Base-by-base conservation (phyloP, 345 rosid genomes). In the Adansonia digitata region DNA sequence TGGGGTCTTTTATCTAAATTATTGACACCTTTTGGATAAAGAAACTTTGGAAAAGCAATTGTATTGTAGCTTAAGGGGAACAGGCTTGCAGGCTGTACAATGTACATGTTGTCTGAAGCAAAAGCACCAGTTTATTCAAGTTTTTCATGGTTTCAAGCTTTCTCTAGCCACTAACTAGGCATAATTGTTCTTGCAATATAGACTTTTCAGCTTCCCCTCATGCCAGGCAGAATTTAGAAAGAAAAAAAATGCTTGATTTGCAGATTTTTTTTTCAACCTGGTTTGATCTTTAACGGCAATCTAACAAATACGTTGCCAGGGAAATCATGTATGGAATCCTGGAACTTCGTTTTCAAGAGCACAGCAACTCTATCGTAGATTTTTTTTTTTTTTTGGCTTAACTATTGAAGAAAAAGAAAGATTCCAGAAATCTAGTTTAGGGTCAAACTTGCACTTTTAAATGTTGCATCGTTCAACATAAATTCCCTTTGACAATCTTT, bases 21-120 rank as follows among this genome's bases (percentile, higher is more conserved):
- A 81, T 82, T 79, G 83, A 72, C 29, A 37, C 73, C 74, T 81
- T 77, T 74, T 27, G 65, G 74, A 72, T 34, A 59, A 53, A 55
- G 20, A 73, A 68, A 77, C 75, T 78, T 76, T 53, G 55, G 72
- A 77, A 78, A 80, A 80, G 75, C 34, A 64, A 26, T 18, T 72
- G 73, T 72, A 46, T n/a, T n/a, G n/a, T 46, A 55, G 56, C 71
- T 72, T 35, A 18, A 67, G 73, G 78, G 79, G n/a, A n/a, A 80
- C 84, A 80, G 79, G 62, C 67, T 75, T 64, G 78, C 78, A 18
- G 31, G 42, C 26, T 26, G 37, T 24, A 70, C 48, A 51, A 53
- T 9, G 29, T 71, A n/a, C n/a, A n/a, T n/a, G 15, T 10, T 80
- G 82, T 84, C 83, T 46, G 69, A 34, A 55, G 69, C 71, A 49